These are phyloP conservation scores for Sporisorium graminicola DNA, from an alignment of 1,284 basidiomycete genomes.

Conservation along the genomic window DNA sequence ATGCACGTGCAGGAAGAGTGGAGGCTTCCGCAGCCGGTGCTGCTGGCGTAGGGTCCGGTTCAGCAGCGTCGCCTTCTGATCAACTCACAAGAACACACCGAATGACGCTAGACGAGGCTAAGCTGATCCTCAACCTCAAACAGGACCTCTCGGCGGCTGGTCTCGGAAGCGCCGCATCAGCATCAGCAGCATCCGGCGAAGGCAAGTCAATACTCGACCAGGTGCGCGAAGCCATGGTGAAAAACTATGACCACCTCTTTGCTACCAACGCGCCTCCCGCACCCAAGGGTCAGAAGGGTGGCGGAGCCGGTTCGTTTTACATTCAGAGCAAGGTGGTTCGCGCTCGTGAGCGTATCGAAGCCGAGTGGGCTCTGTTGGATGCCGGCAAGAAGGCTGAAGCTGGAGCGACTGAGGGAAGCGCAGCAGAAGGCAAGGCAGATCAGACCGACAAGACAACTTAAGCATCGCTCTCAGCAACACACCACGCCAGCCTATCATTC, in stretches of 20 bases:
- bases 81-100: slow-evolving; percentile 78
- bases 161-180: slow-evolving; percentile 18
- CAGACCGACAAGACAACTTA: slow-evolving; percentile 26
- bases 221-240: slow-evolving; percentile 51
- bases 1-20: slow-evolving; percentile 82
- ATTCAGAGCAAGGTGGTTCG: slow-evolving; percentile 96
- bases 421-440: slow-evolving; percentile 23
- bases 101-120: slow-evolving; percentile 96
- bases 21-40: slow-evolving; percentile 79
- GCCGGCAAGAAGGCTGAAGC: slow-evolving; percentile 36
- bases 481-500: slow-evolving; percentile 3
- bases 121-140: slow-evolving; percentile 91
- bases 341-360: slow-evolving; percentile 92
- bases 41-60: slow-evolving; percentile 72
- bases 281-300: slow-evolving; percentile 66
- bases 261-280: slow-evolving; percentile 78
- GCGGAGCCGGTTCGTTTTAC: slow-evolving; percentile 74
- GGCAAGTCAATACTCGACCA: slow-evolving; percentile 51
- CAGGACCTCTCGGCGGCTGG: slow-evolving; percentile 71
- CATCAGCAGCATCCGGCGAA: slow-evolving; percentile 18
- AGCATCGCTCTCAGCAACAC: neutral
- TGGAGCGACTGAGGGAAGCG: slow-evolving; percentile 18
- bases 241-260: slow-evolving; percentile 93
- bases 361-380: slow-evolving; percentile 74
- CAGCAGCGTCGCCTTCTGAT: slow-evolving; percentile 63